Percentiles rank a stretch among this genome's conserved stretches.
Conservation (phyloP, 2,329 filamentous ascomycete genomes). For the Colletotrichum sp. region DNA sequence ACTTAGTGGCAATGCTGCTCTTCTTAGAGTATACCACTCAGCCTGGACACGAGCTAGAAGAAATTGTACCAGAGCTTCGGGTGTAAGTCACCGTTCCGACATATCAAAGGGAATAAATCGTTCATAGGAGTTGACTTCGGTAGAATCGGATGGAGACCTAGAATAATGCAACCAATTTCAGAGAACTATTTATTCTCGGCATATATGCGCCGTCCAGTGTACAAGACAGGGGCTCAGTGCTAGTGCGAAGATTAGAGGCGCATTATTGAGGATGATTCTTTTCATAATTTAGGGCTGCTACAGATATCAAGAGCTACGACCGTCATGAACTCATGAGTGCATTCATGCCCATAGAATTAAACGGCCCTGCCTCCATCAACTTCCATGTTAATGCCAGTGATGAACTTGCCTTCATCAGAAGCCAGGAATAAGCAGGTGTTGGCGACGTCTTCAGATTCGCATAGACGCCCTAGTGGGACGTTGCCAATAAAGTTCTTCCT, state of each 20-base stretch:
- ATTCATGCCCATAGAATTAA: background rate
- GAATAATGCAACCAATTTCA: too few species aligned
- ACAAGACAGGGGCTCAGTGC: background rate
- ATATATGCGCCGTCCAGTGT: too few species aligned
- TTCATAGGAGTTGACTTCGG: too few species aligned
- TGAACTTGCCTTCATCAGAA: slow-evolving; percentile 73
- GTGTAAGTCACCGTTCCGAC: background rate
- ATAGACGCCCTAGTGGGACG: slow-evolving; percentile 9
- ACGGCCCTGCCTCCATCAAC: slow-evolving; percentile 27
- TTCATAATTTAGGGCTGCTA: background rate
- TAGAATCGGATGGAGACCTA: too few species aligned
- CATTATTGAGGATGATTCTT: background rate
- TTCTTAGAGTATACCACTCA: background rate
- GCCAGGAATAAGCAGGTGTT: slow-evolving; percentile 74
- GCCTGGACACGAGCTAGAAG: background rate
- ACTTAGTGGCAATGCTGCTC: background rate
- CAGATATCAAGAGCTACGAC: background rate
- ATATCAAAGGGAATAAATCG: too few species aligned
- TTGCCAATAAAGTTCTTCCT: slow-evolving; percentile 39
- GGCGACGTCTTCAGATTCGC: slow-evolving; percentile 69
- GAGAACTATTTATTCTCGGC: too few species aligned
- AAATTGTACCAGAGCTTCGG: background rate
- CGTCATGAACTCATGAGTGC: background rate
- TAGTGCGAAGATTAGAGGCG: background rate
- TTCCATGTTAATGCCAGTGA: slow-evolving; percentile 75